phyloP scores from a whole-genome alignment of 768 basidiomycete species.

The Boletus subparvulus region DNA sequence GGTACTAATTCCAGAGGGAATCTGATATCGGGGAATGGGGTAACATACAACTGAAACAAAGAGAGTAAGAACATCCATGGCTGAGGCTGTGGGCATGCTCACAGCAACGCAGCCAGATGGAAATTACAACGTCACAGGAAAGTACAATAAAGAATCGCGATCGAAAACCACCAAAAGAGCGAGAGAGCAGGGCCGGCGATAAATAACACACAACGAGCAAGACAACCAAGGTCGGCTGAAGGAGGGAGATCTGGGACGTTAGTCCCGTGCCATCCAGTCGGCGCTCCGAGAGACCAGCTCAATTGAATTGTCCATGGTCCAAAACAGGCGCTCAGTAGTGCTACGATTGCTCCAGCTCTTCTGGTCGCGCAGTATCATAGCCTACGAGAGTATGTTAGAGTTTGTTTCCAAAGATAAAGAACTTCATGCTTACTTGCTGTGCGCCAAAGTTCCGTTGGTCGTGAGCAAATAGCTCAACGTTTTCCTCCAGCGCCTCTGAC shows the following conservation, averaged over 20 bases:
- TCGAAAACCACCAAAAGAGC: conserved; percentile 10
- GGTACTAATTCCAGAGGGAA: conserved; percentile 12
- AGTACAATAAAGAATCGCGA: conserved; percentile 20
- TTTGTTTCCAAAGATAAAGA: not conserved
- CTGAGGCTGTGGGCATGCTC: conserved; percentile 5
- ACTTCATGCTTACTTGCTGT: conserved; percentile 71
- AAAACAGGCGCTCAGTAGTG: conserved; percentile 89
- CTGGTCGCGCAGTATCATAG: conserved; percentile 94
- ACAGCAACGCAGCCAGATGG: conserved; percentile 12
- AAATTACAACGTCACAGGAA: conserved; percentile 24
- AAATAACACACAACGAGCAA: conserved; percentile 12
- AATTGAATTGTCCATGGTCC: conserved; percentile 88
- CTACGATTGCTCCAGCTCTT: conserved; percentile 93
- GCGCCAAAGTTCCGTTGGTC: conserved; percentile 96
- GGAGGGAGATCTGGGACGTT: conserved; percentile 1
- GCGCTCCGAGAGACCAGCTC: conserved; percentile 83
- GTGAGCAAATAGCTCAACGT: conserved; percentile 87
- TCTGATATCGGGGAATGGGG: conserved; percentile 12
- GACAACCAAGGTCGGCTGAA: not conserved
- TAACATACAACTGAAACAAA: conserved; percentile 23
- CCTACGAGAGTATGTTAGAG: conserved; percentile 44
- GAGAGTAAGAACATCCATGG: conserved; percentile 13
- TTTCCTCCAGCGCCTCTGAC: conserved; percentile 86
- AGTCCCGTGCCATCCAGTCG: conserved; percentile 83
- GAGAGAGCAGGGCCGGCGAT: not conserved